A percentile compares a stretch with the other conserved stretches of the same genome.
Evolutionary conservation across 495 filamentous ascomycete genomes (phyloP).

Genomic region (Hypoxylon fragiforme): DNA sequence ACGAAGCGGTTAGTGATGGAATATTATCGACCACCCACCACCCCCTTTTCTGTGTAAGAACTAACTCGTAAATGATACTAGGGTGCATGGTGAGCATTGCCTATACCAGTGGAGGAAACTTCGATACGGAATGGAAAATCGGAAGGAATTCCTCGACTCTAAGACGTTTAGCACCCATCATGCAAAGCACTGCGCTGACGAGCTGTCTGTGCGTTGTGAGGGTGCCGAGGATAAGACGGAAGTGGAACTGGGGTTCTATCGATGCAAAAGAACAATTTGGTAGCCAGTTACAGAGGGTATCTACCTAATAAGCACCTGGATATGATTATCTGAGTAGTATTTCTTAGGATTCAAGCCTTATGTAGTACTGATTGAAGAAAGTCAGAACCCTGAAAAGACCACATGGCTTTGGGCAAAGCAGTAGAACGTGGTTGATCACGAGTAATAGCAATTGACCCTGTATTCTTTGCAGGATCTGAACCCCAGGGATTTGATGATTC

Average conservation of each 20-base stretch:
- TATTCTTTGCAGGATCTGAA: too few species aligned
- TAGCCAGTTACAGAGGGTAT: background rate
- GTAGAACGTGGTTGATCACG: background rate
- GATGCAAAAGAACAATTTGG: slow-evolving; percentile 23
- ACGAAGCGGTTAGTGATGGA: slow-evolving; percentile 8
- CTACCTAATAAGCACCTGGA: background rate
- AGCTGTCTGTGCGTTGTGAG: slow-evolving; percentile 22
- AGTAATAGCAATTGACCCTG: too few species aligned
- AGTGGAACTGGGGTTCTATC: slow-evolving; percentile 20
- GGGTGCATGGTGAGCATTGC: slow-evolving; percentile 24
- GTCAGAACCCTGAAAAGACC: too few species aligned
- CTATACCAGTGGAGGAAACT: slow-evolving; percentile 24
- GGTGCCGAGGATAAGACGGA: slow-evolving; percentile 16
- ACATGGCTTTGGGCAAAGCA: background rate
- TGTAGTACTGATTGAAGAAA: too few species aligned
- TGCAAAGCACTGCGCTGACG: slow-evolving; percentile 22
- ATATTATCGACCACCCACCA: background rate
- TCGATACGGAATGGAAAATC: slow-evolving; percentile 16
- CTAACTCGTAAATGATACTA: slow-evolving; percentile 3
- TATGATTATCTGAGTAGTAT: too few species aligned
- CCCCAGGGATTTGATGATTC: too few species aligned
- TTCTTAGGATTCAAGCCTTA: too few species aligned
- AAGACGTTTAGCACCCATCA: slow-evolving; percentile 23
- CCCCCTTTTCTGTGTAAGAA: background rate
- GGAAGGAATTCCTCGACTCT: slow-evolving; percentile 18